A percentile compares a stretch with the other conserved stretches of the same genome.
Conservation (phyloP, 1,284 basidiomycete species). For the Phellinidium pouzarii region DNA sequence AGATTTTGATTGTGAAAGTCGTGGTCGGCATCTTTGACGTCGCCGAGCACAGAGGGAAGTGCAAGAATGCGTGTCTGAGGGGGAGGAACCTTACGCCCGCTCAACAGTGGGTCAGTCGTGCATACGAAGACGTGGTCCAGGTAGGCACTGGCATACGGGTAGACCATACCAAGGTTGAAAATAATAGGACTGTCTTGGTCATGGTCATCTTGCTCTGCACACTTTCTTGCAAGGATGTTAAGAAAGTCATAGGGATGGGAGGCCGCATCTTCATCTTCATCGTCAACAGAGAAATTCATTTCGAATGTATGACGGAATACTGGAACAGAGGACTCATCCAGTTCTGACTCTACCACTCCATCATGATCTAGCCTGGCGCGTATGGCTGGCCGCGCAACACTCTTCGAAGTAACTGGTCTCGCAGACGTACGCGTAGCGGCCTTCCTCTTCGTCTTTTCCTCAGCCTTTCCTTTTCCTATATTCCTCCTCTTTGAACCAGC, state of each 20-base stretch:
- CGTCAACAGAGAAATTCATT: slow-evolving; percentile 8
- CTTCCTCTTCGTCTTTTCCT: neutral
- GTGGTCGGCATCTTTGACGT: slow-evolving; percentile 9
- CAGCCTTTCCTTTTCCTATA: slow-evolving; percentile 5
- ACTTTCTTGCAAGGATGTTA: neutral
- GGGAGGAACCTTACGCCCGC: neutral
- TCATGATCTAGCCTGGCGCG: slow-evolving; percentile 4
- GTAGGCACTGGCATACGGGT: slow-evolving; percentile 10
- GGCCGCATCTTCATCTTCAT: neutral
- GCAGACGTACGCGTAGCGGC: neutral
- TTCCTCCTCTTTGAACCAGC: slow-evolving; percentile 1
- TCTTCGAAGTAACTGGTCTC: neutral
- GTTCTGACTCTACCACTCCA: neutral
- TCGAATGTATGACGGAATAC: slow-evolving; percentile 12
- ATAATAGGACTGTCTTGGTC: slow-evolving; percentile 2
- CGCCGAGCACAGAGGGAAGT: slow-evolving; percentile 1
- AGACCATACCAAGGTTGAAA: slow-evolving; percentile 11
- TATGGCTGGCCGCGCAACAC: neutral
- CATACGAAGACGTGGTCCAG: neutral
- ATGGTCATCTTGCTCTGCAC: slow-evolving; percentile 5
- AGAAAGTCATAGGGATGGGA: slow-evolving; percentile 5
- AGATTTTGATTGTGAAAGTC: slow-evolving; percentile 6
- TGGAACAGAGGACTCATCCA: slow-evolving; percentile 7
- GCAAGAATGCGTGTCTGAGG: slow-evolving; percentile 2
- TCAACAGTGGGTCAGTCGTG: slow-evolving; percentile 7